Evolutionary conservation across 1,284 basidiomycete species (phyloP).

Genomic region (Malassezia psittaci): DNA sequence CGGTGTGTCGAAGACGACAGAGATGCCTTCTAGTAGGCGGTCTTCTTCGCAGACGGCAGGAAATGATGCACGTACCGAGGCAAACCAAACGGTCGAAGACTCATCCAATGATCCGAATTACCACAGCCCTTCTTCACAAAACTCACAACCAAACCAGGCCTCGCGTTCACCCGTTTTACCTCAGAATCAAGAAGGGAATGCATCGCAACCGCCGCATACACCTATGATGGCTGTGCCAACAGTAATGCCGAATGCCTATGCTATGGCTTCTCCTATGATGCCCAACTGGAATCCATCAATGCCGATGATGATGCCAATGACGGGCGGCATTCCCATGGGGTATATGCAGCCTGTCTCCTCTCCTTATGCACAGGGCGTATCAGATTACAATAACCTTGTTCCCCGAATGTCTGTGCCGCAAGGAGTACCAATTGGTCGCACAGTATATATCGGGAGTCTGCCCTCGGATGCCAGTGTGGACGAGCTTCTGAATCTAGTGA

Average conservation of each 20-base stretch:
- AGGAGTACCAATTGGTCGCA: constrained; percentile 53
- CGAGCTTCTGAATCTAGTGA: constrained; percentile 91
- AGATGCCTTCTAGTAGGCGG: no score
- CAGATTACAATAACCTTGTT: background rate
- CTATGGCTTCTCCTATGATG: background rate
- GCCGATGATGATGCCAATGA: constrained; percentile 10
- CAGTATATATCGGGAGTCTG: constrained; percentile 93
- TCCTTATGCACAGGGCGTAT: background rate
- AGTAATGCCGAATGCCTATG: background rate
- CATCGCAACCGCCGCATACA: no score
- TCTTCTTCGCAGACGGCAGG: no score
- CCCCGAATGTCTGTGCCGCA: constrained; percentile 1
- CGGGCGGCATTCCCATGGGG: background rate
- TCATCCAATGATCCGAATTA: no score
- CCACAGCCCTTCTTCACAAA: no score
- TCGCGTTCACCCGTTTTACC: no score
- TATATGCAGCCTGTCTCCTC: background rate
- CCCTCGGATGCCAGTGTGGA: constrained; percentile 92
- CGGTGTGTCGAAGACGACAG: no score
- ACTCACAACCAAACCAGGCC: no score
- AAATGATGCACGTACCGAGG: no score
- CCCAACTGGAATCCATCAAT: constrained; percentile 3
- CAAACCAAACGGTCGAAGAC: no score
- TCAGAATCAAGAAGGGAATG: no score
- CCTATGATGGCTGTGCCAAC: background rate